Base-by-base conservation (phyloP, 1,284 basidiomycete species). In the Fomitopsis palustris region DNA sequence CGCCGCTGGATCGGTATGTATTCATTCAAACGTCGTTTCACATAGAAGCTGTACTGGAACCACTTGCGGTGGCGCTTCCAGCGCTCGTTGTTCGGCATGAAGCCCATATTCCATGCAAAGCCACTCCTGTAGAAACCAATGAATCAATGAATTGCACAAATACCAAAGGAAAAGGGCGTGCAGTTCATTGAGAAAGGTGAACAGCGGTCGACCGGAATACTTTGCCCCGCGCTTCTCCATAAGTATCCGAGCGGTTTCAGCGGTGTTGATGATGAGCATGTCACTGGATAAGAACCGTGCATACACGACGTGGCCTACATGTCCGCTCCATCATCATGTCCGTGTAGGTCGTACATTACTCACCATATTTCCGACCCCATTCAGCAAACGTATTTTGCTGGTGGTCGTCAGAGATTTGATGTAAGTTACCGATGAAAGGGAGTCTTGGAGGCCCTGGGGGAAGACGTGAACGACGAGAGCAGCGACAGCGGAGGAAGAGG, bases 341-440 rank as follows among this genome's bases (percentile, higher is more conserved):
- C 9, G 70, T 35, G 80, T 75, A 9, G 79, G 73, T 65, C 37
- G 74, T 62, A 31, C 72, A 67, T 29, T 71, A 45, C 39, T 31
- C 47, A 58, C 62, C 58, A 37, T 55, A 61, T 47, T n/a, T 10
- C 43, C 42, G 31, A 21, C 43, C 56, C 58, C 58, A 72, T 42
- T 66, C 54, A 17, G 60, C 65, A 60, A 83, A 83, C 19, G 69
- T 71, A 55, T 74, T 61, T 59, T 79, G 75, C 61, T 76, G 76
- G 55, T 75, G 68, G 21, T 63, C 59, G 19, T 59, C 49, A 1
- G 78, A 74, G 55, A 84, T 73, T 59, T 82, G 80, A 33, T 79
- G 75, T 25, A 76, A 66, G 61, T 83, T 84, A 2, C 82, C 82
- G 37, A 84, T 70, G 59, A 82, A 63, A 0, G 81, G 81, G 16